Base-by-base conservation (phyloP, 164 flowering plant genomes). In the Sextonia rubra region DNA sequence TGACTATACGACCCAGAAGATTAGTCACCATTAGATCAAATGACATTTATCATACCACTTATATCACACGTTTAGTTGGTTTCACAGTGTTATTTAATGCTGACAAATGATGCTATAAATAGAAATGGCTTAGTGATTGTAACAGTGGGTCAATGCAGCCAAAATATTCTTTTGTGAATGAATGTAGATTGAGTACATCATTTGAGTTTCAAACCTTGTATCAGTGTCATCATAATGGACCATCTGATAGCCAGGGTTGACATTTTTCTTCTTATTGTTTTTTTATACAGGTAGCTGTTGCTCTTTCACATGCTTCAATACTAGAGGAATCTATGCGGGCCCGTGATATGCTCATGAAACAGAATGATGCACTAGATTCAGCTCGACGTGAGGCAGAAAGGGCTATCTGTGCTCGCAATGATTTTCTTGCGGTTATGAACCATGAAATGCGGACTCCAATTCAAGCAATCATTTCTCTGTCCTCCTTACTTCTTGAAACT, bases 371-470 rank as follows among this genome's bases (percentile, higher is more conserved):
- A 69, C 71, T 92, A 29, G 87, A 90, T 80, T 69, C 79, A 81
- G 95, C 95, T 70, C 83, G 88, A 24, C 80, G 71, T 66, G 94
- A 90, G 47, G 97, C 95, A 72, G 93, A 90, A 85, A 80, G 49
- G 75, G 93, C 93, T 17, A 83, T 90, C 68, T 84, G 87, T 73
- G 92, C 93, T 69, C 88, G 90, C 25, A 89, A 89, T 79, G 93
- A 90, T 83, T 92, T 88, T 77, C 81, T 89, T 47, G 85, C 91
- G 56, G 95, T 92, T 64, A 92, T 92, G 97, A 90, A 89, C 79
- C 87, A 92, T 77, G 93, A 89, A 72, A 90, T 90, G 95, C 80
- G 90, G 60, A 90, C 89, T n/a, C 94, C 94, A 17, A 85, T 88
- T 88, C 87, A 87, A 76, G 85, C 94, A 64, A 77, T 86, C 52